A percentile compares a stretch with the other conserved stretches of the same genome.
Conservation (phyloP, 2,329 filamentous ascomycete genomes). For the Gnomoniopsis sp. region DNA sequence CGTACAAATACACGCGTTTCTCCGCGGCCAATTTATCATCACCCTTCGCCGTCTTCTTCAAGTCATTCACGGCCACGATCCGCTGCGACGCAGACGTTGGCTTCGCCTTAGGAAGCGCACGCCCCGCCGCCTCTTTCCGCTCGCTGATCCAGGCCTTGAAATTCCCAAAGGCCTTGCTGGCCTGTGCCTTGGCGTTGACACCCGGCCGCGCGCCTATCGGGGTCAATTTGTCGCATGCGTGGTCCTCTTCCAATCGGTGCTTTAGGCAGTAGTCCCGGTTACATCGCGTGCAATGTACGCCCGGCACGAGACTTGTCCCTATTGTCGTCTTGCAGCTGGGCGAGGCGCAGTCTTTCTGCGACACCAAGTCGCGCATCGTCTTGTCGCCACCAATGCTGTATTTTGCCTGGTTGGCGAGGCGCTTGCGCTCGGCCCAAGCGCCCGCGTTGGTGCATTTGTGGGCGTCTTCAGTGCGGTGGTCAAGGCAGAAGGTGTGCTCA, state of each 20-base stretch:
- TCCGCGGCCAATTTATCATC: conserved; percentile 76
- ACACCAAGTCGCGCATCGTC: conserved; percentile 50
- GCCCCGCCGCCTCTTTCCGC: conserved; percentile 58
- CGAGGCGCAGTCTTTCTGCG: conserved; percentile 66
- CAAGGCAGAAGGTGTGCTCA: conserved; percentile 79
- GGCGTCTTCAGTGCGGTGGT: conserved; percentile 82
- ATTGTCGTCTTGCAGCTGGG: conserved; percentile 66
- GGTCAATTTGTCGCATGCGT: conserved; percentile 77
- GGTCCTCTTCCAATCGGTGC: conserved; percentile 74
- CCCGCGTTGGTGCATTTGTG: conserved; percentile 66
- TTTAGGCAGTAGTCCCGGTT: conserved; percentile 74
- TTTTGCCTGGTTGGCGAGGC: conserved; percentile 50
- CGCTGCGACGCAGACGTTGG: conserved; percentile 61
- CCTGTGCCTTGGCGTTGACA: conserved; percentile 57
- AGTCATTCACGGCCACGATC: conserved; percentile 65
- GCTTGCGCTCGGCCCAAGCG: conserved; percentile 58
- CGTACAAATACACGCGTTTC: conserved; percentile 85
- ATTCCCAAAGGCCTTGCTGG: conserved; percentile 70
- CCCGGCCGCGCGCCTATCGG: conserved; percentile 48
- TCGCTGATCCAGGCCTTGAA: conserved; percentile 79
- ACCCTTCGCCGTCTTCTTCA: conserved; percentile 88
- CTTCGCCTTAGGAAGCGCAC: conserved; percentile 60
- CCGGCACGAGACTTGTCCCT: conserved; percentile 64
- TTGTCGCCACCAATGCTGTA: conserved; percentile 53
- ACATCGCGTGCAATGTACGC: conserved; percentile 69